Base-by-base conservation (phyloP, 495 filamentous ascomycete genomes). In the Xylaria longipes region DNA sequence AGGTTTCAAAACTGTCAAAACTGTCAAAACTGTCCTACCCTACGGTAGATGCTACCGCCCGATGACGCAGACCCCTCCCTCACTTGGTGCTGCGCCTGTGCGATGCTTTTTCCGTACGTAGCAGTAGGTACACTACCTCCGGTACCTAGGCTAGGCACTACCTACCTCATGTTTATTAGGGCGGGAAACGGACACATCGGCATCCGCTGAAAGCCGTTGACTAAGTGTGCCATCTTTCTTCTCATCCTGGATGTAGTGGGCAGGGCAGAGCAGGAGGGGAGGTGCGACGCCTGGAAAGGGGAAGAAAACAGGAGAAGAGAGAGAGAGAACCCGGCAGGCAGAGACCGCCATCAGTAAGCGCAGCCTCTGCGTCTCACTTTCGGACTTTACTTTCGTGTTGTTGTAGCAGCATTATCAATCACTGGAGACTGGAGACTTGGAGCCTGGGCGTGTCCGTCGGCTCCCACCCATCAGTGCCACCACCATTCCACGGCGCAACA, bases 61-160 rank as follows among this genome's bases (percentile, higher is more conserved):
- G 48, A 67, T 67, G 65, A 67, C 65, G 65, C 65, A 67, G n/a
- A 37, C 20, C 39, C 17, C 57, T 60, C 57, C 20, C 57, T 60
- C 57, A 3, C 52, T 27, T 15, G 52, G 52, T 31, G 52, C 52
- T 31, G 52, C 27, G 57, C 31, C 57, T 60, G 29, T 39, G 56
- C 56, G 31, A 56, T 56, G 27, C 50, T 20, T 29, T 56, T 56
- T 56, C 25, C 50, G 50, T 56, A 56, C 25, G 52, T 25, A 50
- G n/a, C n/a, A 50, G 48, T 12, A 56, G 14, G 2, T n/a, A n/a
- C n/a, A n/a, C n/a, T n/a, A n/a, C n/a, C n/a, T n/a, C n/a, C n/a
- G n/a, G n/a, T n/a, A n/a, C n/a, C 50, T n/a, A n/a, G 20, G 52
- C 27, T 56, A 31, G 52, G 52, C 20, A 56, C 48, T 52, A 52